These are phyloP conservation scores for Rutstroemia sp. DNA, from an alignment of 2,329 filamentous ascomycete species.

Conservation along the genomic window DNA sequence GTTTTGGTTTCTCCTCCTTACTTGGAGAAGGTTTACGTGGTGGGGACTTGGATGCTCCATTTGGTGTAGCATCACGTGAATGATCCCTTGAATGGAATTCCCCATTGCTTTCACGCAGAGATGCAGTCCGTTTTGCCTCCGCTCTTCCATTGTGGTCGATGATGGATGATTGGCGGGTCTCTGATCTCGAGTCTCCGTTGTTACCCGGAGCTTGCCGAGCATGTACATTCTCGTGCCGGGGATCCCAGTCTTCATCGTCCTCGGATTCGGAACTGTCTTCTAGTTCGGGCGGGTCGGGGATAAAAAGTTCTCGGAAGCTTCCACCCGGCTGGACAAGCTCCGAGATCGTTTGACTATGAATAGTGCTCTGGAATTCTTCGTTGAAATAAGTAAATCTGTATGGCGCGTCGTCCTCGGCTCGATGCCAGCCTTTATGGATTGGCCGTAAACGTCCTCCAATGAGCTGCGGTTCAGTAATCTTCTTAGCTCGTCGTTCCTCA, in stretches of 20 bases:
- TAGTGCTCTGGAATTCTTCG: slow-evolving; percentile 90
- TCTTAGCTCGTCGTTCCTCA: slow-evolving; percentile 78
- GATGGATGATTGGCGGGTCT: slow-evolving; percentile 35
- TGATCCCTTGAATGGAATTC: slow-evolving; percentile 12
- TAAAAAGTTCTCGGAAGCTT: slow-evolving; percentile 80
- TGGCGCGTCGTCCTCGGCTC: slow-evolving; percentile 79
- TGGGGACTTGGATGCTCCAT: slow-evolving; percentile 15
- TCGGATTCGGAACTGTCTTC: slow-evolving; percentile 63
- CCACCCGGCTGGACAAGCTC: slow-evolving; percentile 82
- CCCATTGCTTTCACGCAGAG: neutral
- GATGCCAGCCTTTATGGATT: slow-evolving; percentile 73
- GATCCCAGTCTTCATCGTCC: slow-evolving; percentile 38
- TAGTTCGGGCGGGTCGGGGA: slow-evolving; percentile 73
- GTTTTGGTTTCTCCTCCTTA: slow-evolving; percentile 37
- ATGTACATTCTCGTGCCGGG: slow-evolving; percentile 25
- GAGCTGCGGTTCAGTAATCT: slow-evolving; percentile 87
- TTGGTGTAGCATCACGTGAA: slow-evolving; percentile 22
- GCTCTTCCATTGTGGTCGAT: slow-evolving; percentile 16
- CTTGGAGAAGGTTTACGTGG: neutral
- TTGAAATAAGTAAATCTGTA: slow-evolving; percentile 99
- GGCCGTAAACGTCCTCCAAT: slow-evolving; percentile 84
- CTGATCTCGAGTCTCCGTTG: slow-evolving; percentile 37
- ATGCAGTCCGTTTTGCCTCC: slow-evolving; percentile 14
- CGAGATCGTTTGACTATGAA: slow-evolving; percentile 91
- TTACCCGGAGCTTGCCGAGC: slow-evolving; percentile 21